phyloP scores from a whole-genome alignment of 441 rosid genomes.

The Manihot esculenta region DNA sequence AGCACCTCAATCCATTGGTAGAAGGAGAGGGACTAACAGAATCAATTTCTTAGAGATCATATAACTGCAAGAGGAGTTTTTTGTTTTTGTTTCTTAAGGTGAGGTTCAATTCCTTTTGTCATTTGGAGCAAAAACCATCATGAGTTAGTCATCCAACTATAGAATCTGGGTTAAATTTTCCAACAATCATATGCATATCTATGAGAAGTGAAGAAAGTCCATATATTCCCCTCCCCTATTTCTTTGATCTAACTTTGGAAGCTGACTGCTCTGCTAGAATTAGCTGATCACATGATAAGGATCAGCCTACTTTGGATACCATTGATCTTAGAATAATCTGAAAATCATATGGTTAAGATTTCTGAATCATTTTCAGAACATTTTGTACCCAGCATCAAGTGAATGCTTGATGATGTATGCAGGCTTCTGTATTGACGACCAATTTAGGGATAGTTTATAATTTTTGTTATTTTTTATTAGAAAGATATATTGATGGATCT shows the following conservation, averaged over 20 bases:
- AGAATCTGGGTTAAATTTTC: too few species aligned
- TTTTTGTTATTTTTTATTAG: conserved; percentile 6
- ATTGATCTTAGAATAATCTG: conserved; percentile 5
- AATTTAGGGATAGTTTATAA: neutral
- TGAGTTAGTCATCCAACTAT: neutral
- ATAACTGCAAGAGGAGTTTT: neutral
- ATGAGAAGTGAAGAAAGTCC: neutral
- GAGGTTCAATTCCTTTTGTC: conserved; percentile 26
- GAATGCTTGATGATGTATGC: neutral
- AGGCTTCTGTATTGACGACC: conserved; percentile 12
- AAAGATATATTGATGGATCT: conserved; percentile 24
- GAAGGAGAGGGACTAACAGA: neutral
- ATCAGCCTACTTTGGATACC: conserved; percentile 8
- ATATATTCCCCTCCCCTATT: neutral
- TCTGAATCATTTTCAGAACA: conserved; percentile 6
- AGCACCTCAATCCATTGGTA: conserved; percentile 14
- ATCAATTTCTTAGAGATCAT: conserved; percentile 11
- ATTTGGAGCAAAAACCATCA: conserved; percentile 6
- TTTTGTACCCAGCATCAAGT: conserved; percentile 16
- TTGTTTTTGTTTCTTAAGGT: conserved; percentile 15
- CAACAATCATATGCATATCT: neutral
- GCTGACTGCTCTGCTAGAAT: neutral
- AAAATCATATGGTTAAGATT: conserved; percentile 17
- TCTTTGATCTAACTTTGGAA: conserved; percentile 1
- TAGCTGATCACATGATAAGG: neutral